Base-by-base conservation (phyloP, 768 basidiomycete genomes). In the Tylopilus plumbeoviolaceoides region DNA sequence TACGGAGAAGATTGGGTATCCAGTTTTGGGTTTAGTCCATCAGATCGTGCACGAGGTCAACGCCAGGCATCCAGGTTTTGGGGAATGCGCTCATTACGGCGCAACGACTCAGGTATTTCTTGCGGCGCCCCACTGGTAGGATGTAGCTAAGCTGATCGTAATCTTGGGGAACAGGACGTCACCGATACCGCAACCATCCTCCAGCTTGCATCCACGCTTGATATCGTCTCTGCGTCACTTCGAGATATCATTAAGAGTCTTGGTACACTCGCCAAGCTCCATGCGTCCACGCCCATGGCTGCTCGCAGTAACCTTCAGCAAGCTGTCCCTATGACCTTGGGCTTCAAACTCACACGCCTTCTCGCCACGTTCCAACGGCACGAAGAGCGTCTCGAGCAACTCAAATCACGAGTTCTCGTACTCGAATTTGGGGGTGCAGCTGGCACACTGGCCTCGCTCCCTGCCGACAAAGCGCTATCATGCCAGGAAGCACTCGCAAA, bases 1-100 rank as follows among this genome's bases (percentile, higher is more conserved):
- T 27, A 78, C 74, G 6, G 69, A 69, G 51, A 67, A 59, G 51
- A 77, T 78, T 11, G 77, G 76, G 3, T 76, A 76, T 54, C 75
- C 77, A 1, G 73, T 77, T 3, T 50, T 78, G 33, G 75, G 75
- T 35, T 50, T 78, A 14, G 74, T 77, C 17, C 74, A 71, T 53
- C 75, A 77, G 43, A 63, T 78, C 25, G 75, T 78, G 2, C 67
- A 60, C 12, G 53, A 62, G 45, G 74, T 72, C 18, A 78, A 75
- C 47, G 48, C 42, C 31, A 59, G 54, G 4, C 48, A 63, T 39
- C 61, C 61, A 42, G 70, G 74, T 21, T 55, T 75, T 8, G 77
- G 77, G 31, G 77, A 77, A 60, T 77, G 77, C 74, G 66, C 65
- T 17, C 77, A 78, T 57, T 78, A 75, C 63, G 77, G 77, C 28